Conservation (phyloP, 805 yeast species). For the Nakazawaea ernobii region DNA sequence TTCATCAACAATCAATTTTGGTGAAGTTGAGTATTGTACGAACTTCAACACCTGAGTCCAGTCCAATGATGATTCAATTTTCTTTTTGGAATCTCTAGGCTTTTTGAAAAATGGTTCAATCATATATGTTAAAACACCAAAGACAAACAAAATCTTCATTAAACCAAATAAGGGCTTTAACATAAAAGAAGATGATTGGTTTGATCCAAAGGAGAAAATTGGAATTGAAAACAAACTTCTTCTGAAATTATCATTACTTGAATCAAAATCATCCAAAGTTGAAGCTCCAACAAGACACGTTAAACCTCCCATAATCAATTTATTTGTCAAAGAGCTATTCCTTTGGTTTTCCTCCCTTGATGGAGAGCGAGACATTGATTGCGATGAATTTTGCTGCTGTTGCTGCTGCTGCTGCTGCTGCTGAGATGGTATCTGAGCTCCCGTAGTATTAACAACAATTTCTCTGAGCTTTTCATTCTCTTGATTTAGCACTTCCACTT, state of each 20-base stretch:
- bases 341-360: slow-evolving; percentile 10
- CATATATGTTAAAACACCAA: slow-evolving; percentile 13
- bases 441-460: slow-evolving; percentile 12
- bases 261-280: slow-evolving; percentile 44
- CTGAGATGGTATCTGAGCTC: slow-evolving; percentile 5
- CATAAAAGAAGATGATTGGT: slow-evolving; percentile 16
- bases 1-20: slow-evolving; percentile 1
- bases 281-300: slow-evolving; percentile 62
- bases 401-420: too few species aligned
- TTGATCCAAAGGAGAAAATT: slow-evolving; percentile 19
- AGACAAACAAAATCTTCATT: slow-evolving; percentile 18
- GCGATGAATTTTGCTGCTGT: slow-evolving; percentile 16
- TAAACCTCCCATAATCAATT: slow-evolving; percentile 56
- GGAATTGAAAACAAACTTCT: slow-evolving; percentile 26
- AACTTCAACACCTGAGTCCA: slow-evolving; percentile 1
- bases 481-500: slow-evolving; percentile 41
- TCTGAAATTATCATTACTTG: slow-evolving; percentile 14
- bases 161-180: slow-evolving; percentile 23
- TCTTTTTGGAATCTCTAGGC: neutral
- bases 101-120: slow-evolving; percentile 6
- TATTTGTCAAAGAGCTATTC: slow-evolving; percentile 29
- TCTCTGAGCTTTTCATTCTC: slow-evolving; percentile 40
- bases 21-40: neutral
- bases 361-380: slow-evolving; percentile 8
- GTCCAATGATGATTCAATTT: neutral